A percentile compares a stretch with the other conserved stretches of the same genome.
Conservation (phyloP, 2,329 filamentous ascomycete species). For the Dactylonectria estremocensis region DNA sequence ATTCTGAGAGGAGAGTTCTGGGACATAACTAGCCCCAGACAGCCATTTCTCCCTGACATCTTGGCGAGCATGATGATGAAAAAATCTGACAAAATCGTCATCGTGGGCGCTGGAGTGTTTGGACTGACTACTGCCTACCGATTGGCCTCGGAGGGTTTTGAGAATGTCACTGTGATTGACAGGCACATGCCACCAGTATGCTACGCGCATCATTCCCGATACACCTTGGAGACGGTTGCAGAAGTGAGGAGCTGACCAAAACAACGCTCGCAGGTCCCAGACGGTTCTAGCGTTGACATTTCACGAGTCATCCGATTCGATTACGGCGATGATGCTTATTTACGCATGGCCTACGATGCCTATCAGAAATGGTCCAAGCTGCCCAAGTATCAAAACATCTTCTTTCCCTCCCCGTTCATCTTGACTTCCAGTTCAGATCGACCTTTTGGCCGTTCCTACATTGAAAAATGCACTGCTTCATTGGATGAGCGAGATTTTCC, state of each 20-base stretch:
- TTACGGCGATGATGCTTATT: slow-evolving; percentile 75
- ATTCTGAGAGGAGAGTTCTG: background rate
- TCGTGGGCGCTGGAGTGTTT: slow-evolving; percentile 52
- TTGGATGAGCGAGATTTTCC: slow-evolving; percentile 26
- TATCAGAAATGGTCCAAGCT: slow-evolving; percentile 31
- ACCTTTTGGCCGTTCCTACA: slow-evolving; percentile 25
- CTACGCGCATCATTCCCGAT: too few species aligned
- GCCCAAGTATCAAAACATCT: slow-evolving; percentile 1
- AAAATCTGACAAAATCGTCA: slow-evolving; percentile 33
- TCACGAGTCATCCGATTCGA: slow-evolving; percentile 62
- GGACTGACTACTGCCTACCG: slow-evolving; percentile 50
- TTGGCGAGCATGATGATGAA: background rate
- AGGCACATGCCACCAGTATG: slow-evolving; percentile 51
- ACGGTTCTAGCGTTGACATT: slow-evolving; percentile 54
- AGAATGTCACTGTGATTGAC: slow-evolving; percentile 54
- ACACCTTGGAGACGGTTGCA: too few species aligned
- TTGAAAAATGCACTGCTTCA: slow-evolving; percentile 34
- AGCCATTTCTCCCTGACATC: background rate
- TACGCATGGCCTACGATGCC: slow-evolving; percentile 63
- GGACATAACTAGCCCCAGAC: background rate
- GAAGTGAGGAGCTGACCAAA: too few species aligned
- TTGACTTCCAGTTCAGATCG: background rate
- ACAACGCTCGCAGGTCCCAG: slow-evolving; percentile 41
- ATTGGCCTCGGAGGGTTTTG: slow-evolving; percentile 46
- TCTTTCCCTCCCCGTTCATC: background rate